Conservation (phyloP, 179 eudicot genomes). For the Silene noctiflora region DNA sequence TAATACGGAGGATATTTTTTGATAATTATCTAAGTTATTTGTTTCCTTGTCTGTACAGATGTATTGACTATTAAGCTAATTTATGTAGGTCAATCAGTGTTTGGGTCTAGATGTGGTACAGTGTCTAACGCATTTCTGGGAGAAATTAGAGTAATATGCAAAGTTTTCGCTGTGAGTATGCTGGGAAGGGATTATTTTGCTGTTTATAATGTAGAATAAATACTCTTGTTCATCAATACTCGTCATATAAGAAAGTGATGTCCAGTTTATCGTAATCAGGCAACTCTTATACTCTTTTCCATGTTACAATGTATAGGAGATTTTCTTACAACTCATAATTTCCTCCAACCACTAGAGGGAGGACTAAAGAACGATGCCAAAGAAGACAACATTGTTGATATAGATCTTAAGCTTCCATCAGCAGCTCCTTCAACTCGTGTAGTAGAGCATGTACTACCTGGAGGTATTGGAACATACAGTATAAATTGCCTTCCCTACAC, state of each 20-base stretch:
- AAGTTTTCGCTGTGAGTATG: neutral
- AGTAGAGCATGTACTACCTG: constrained; percentile 70
- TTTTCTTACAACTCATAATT: constrained; percentile 67
- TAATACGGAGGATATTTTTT: no score
- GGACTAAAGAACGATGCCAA: constrained; percentile 40
- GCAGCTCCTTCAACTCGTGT: constrained; percentile 39
- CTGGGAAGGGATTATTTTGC: neutral
- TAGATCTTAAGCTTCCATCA: constrained; percentile 43
- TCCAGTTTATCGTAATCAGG: no score
- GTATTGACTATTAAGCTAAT: no score
- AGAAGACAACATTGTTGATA: constrained; percentile 40
- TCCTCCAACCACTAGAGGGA: constrained; percentile 77
- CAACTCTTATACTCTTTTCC: constrained; percentile 2
- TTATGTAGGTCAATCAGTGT: no score
- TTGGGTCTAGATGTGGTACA: no score
- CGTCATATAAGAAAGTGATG: neutral
- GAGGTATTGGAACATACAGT: constrained; percentile 89
- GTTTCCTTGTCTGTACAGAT: no score
- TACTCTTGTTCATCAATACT: neutral
- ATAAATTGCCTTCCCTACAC: constrained; percentile 61
- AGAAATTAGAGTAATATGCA: neutral
- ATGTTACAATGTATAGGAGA: constrained; percentile 40
- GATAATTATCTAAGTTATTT: no score
- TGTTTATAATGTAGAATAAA: neutral
- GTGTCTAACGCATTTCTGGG: neutral